Conservation (phyloP, 805 yeast species). For the Metschnikowia henanensis region DNA sequence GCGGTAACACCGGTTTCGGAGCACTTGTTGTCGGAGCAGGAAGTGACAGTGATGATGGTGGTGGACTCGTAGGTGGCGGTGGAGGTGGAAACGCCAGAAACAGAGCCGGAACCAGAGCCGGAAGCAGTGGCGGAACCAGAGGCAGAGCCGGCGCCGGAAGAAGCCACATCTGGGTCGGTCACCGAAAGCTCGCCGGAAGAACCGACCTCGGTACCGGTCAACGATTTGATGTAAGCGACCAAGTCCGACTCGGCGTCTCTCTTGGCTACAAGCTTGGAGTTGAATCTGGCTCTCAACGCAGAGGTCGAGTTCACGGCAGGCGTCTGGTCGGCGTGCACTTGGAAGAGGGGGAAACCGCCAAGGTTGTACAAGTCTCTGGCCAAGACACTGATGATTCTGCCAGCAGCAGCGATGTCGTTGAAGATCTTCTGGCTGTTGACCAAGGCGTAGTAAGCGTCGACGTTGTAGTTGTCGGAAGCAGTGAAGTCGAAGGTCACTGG, state of each 20-base stretch:
- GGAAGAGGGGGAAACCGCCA: conserved; percentile 27
- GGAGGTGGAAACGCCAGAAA: background rate
- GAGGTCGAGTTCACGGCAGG: conserved; percentile 41
- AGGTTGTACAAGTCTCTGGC: conserved; percentile 29
- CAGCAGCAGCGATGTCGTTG: conserved; percentile 33
- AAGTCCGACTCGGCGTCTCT: conserved; percentile 33
- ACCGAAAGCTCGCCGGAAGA: conserved; percentile 16
- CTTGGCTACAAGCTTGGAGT: conserved; percentile 26
- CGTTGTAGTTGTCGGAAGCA: conserved; percentile 31
- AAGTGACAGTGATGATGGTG: conserved; percentile 30
- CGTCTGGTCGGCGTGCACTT: conserved; percentile 26
- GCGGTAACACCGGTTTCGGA: conserved; percentile 21
- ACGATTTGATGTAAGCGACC: conserved; percentile 22
- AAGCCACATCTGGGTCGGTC: conserved; percentile 10
- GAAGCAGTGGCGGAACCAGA: conserved; percentile 10
- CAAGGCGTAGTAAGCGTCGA: conserved; percentile 36
- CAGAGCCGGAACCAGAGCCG: conserved; percentile 17
- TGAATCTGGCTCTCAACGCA: conserved; percentile 39
- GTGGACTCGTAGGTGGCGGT: conserved; percentile 16
- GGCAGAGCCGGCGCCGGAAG: conserved; percentile 15
- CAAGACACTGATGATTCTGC: conserved; percentile 32
- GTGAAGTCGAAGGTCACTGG: conserved; percentile 29
- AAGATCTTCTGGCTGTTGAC: conserved; percentile 26
- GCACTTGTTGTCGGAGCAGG: conserved; percentile 27
- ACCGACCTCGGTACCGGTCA: conserved; percentile 25